A percentile compares a stretch with the other conserved stretches of the same genome.
phyloP scores from a whole-genome alignment of 1,284 basidiomycete genomes.

The Cryptococcus maquisensis region DNA sequence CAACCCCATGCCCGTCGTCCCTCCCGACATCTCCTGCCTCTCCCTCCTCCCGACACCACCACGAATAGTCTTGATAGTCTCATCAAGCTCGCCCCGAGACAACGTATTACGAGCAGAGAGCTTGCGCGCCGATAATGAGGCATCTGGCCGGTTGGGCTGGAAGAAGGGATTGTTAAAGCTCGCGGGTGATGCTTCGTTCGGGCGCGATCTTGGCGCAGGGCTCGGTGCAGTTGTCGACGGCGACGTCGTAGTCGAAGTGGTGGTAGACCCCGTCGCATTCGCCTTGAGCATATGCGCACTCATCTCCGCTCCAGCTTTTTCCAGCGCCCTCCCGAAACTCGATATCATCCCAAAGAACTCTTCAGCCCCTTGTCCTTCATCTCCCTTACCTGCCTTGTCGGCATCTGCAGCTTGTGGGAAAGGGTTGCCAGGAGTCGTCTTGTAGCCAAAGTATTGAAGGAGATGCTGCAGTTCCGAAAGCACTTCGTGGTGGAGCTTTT shows the following conservation, averaged over 20 bases:
- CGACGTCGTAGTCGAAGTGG: neutral
- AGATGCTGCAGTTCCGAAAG: conserved; percentile 60
- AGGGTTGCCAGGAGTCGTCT: conserved; percentile 12
- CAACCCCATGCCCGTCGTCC: conserved; percentile 41
- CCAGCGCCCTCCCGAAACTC: conserved; percentile 67
- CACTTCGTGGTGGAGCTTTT: conserved; percentile 59
- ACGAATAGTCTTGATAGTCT: conserved; percentile 73
- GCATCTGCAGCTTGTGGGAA: neutral
- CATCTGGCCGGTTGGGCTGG: neutral
- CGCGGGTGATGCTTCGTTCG: neutral
- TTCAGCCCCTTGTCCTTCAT: conserved; percentile 66
- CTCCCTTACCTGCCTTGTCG: conserved; percentile 26
- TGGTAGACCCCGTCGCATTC: neutral
- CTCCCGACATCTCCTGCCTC: conserved; percentile 53
- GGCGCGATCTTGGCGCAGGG: neutral
- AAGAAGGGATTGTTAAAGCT: neutral
- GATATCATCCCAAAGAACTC: conserved; percentile 70
- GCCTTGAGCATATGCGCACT: conserved; percentile 41
- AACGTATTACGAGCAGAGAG: conserved; percentile 51
- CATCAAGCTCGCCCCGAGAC: conserved; percentile 70
- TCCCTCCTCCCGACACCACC: conserved; percentile 59
- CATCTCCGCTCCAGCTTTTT: conserved; percentile 72
- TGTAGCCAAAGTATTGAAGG: conserved; percentile 69
- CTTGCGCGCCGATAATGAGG: neutral
- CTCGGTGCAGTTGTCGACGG: neutral